Evolutionary conservation across 1,139 yeast genomes (phyloP), one percentile per base, ranked within the genome.

Genomic region (Diutina scorzettiae): DNA sequence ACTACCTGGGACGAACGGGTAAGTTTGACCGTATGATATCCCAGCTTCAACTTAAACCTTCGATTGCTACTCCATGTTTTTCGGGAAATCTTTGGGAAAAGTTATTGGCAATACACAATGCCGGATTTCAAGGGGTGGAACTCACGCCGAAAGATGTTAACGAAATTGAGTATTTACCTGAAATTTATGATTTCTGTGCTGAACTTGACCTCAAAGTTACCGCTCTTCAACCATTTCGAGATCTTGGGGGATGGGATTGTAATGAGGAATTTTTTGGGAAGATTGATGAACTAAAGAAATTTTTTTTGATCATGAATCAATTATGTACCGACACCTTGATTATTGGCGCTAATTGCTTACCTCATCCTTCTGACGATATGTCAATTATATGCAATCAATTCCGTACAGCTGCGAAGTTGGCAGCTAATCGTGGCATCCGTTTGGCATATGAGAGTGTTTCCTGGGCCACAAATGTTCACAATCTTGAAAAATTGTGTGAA

Each of bases 401-500:
- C 21, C 37, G 42, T 21, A 33, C 31, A 14, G 43, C 43, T 4
- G 40, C 45, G 5, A 7, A 29, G 4, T 20, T 43, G 37, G 45
- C 45, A 17, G 42, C 43, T 9, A 37, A 37, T 12, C 34, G 42
- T 20, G 43, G 41, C 18, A 27, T 43, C 16, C 37, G 21, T 17
- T 20, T 43, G n/a, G 45, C 45, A 8, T 43, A 43, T 25, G 45
- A 43, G 20, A 43, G 42, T 31, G 33, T 43, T 16, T 33, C 41
- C 20, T 43, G 45, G 45, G 45, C 45, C 16, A 24, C 36, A n/a
- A 41, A 43, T 27, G 28, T 37, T 16, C 28, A 33, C 25, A n/a
- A 33, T 6, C n/a, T 43, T 9, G 42, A 31, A 7, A 25, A 23
- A 21, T 33, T 43, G 20, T 41, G 40, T 14, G 43, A 41, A 3